A percentile compares a stretch with the other conserved stretches of the same genome.
Conservation (phyloP, 1,284 basidiomycete species). For the Boletellus dicymbophilus region DNA sequence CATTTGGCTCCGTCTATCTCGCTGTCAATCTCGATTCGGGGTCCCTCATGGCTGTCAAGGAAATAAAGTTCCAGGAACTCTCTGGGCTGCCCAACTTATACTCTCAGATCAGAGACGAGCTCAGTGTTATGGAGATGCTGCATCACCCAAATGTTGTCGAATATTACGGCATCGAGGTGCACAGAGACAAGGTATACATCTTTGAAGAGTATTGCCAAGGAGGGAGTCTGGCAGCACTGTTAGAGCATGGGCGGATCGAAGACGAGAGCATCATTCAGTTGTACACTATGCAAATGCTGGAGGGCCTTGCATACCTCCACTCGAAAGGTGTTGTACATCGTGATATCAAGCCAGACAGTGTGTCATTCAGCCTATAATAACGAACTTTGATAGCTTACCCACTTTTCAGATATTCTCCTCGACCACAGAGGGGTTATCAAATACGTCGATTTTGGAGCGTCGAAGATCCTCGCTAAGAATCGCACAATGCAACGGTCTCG, state of each 20-base stretch:
- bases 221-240: slow-evolving; percentile 86
- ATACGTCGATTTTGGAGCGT: slow-evolving; percentile 98
- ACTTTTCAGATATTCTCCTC: slow-evolving; percentile 82
- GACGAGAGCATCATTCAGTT: slow-evolving; percentile 96
- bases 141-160: slow-evolving; percentile 99
- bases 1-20: slow-evolving; percentile 97
- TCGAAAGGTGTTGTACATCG: slow-evolving; percentile 93
- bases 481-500: slow-evolving; percentile 82
- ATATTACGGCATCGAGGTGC: slow-evolving; percentile 99
- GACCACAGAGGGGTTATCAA: slow-evolving; percentile 96
- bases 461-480: slow-evolving; percentile 96
- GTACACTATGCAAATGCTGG: slow-evolving; percentile 97
- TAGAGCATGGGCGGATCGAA: slow-evolving; percentile 96
- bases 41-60: slow-evolving; percentile 99
- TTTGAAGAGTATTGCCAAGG: slow-evolving; percentile 99
- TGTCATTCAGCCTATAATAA: slow-evolving; percentile 38
- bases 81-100: slow-evolving; percentile 82
- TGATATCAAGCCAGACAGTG: slow-evolving; percentile 99
- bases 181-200: slow-evolving; percentile 98
- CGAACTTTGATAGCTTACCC: slow-evolving; percentile 14
- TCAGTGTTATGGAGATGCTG: slow-evolving; percentile 98
- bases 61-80: slow-evolving; percentile 97
- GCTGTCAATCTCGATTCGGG: slow-evolving; percentile 98
- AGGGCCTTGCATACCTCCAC: slow-evolving; percentile 94
- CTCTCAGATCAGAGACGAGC: slow-evolving; percentile 96